Conservation (phyloP, 345 rosid species). For the Acer campestre region DNA sequence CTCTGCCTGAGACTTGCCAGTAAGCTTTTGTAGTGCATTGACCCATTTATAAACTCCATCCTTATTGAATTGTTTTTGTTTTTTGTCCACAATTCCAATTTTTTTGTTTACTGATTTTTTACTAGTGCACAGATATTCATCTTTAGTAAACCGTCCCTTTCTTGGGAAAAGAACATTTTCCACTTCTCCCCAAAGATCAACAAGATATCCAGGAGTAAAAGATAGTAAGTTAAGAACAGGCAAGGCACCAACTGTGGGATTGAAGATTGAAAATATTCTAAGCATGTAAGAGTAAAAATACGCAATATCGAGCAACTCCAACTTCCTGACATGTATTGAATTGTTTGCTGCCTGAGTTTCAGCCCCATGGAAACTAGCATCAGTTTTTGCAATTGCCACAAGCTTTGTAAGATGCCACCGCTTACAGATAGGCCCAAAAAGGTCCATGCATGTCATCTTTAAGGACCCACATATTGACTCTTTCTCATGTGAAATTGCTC, state of each 20-base stretch:
- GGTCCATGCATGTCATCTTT: constrained; percentile 58
- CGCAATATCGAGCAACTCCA: constrained; percentile 69
- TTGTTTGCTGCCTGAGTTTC: constrained; percentile 27
- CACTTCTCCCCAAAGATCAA: constrained; percentile 63
- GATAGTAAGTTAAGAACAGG: constrained; percentile 91
- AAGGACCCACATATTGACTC: constrained; percentile 31
- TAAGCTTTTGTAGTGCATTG: constrained; percentile 66
- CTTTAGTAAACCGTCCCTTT: constrained; percentile 24
- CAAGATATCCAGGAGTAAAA: constrained; percentile 82
- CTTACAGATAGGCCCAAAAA: constrained; percentile 74
- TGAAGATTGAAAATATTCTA: constrained; percentile 65
- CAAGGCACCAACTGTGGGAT: constrained; percentile 66
- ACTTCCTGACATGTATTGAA: constrained; percentile 35
- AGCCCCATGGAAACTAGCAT: constrained; percentile 31
- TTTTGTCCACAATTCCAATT: constrained; percentile 38
- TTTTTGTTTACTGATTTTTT: constrained; percentile 44
- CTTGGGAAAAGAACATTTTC: constrained; percentile 55
- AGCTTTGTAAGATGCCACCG: constrained; percentile 91
- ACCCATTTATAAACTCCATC: constrained; percentile 73
- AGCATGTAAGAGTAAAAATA: constrained; percentile 82
- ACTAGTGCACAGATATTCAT: constrained; percentile 21
- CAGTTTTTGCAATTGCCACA: constrained; percentile 51
- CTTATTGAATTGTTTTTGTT: constrained; percentile 51
- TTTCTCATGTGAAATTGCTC: constrained; percentile 27
- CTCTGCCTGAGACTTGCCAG: constrained; percentile 68